These are phyloP conservation scores for Apiospora marii DNA, from an alignment of 2,329 filamentous ascomycete species.

Conservation along the genomic window DNA sequence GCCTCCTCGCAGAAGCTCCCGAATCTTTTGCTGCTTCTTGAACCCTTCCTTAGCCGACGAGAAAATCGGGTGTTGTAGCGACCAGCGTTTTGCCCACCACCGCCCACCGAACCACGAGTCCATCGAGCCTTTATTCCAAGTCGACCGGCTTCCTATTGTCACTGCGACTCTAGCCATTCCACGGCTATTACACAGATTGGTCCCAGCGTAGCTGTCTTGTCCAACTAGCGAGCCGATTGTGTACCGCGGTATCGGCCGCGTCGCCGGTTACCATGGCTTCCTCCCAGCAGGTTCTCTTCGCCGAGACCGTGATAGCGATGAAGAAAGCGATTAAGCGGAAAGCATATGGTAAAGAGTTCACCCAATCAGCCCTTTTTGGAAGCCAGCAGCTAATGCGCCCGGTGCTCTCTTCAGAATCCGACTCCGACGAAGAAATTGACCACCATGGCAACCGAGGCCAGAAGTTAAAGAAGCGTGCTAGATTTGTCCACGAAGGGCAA, in stretches of 20 bases:
- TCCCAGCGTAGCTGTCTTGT: slow-evolving; percentile 19
- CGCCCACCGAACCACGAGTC: neutral
- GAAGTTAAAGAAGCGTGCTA: slow-evolving; percentile 79
- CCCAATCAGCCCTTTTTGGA: slow-evolving; percentile 36
- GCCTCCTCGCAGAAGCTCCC: neutral
- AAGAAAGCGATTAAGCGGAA: slow-evolving; percentile 72
- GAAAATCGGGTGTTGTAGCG: slow-evolving; percentile 5
- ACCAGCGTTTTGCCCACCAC: neutral
- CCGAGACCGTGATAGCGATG: slow-evolving; percentile 73
- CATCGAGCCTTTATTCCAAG: neutral
- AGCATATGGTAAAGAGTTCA: slow-evolving; percentile 60
- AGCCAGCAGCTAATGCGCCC: slow-evolving; percentile 28
- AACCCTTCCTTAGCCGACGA: slow-evolving; percentile 7
- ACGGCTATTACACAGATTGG: slow-evolving; percentile 17
- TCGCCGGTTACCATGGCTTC: slow-evolving; percentile 52
- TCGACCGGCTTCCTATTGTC: neutral
- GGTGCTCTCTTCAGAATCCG: slow-evolving; percentile 65
- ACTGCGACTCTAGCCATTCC: neutral
- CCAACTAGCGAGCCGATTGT: slow-evolving; percentile 12
- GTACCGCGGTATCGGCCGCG: slow-evolving; percentile 17
- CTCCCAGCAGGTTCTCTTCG: slow-evolving; percentile 67
- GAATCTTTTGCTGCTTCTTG: neutral
- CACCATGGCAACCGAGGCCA: slow-evolving; percentile 77
- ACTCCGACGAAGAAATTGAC: slow-evolving; percentile 77
- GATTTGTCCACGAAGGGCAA: slow-evolving; percentile 74